These are phyloP conservation scores for Talaromyces nanjingensis DNA, from an alignment of 495 filamentous ascomycete genomes.

Conservation along the genomic window DNA sequence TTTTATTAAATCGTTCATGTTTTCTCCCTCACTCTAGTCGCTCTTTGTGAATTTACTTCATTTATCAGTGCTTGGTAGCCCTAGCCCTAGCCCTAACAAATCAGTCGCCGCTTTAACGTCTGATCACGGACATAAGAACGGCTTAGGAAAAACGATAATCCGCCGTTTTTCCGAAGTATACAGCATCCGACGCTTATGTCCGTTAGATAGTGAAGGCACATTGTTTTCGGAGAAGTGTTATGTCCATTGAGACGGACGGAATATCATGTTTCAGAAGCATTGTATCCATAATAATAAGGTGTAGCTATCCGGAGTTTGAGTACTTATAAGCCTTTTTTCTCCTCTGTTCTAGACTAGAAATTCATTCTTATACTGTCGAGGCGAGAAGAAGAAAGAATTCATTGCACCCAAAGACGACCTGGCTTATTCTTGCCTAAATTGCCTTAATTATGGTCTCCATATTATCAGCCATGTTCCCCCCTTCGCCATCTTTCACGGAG, in stretches of 20 bases:
- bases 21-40: no score
- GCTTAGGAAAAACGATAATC: neutral
- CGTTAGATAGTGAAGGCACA: neutral
- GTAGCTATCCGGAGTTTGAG: neutral
- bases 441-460: neutral
- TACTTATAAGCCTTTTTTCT: neutral
- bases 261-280: neutral
- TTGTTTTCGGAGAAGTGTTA: neutral
- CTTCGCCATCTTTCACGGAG: constrained; percentile 4
- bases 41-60: no score
- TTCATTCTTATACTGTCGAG: neutral
- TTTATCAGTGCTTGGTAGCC: no score
- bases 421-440: neutral
- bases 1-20: no score
- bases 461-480: constrained; percentile 3
- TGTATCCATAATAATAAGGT: neutral
- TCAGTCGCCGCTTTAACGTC: no score
- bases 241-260: neutral
- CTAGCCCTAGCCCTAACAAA: no score
- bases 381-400: neutral
- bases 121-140: neutral
- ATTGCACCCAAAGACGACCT: neutral
- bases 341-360: neutral
- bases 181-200: neutral
- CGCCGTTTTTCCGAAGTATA: neutral